Evolutionary conservation across 169 alveolate species (phyloP), one percentile per base, ranked within the genome.

Genomic region (Cystoisospora suis): DNA sequence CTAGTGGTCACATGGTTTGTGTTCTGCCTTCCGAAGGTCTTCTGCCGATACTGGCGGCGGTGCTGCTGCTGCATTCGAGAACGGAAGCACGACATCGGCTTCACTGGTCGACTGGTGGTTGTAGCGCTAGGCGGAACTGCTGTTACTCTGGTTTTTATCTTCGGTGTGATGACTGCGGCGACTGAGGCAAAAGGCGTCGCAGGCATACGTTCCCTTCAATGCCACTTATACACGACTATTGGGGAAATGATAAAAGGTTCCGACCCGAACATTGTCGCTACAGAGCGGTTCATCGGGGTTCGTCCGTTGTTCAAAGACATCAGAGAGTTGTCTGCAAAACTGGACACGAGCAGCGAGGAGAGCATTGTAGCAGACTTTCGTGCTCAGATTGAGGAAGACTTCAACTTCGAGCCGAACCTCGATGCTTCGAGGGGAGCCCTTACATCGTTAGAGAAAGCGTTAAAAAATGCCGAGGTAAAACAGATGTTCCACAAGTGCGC

Each of bases 1-100:
- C 56, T 72, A 56, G 45, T 72, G 59, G n/a, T 38, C 15, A 17
- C 44, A 3, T 72, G 83, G 83, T 34, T 72, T 5, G 38, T 72
- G 40, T 38, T 36, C 83, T 72, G 83, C 58, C 27, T 42, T 6
- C 83, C 83, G 4, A 72, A 72, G 56, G 56, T 72, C 32, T 72
- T 23, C 83, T 72, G 83, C n/a, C 83, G 83, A n/a, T 72, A 38
- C 34, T 72, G 27, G 15, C 83, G 83, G 23, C 17, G 32, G 47
- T 42, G 47, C 9, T 72, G 83, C 56, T 72, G 47, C 83, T 72
- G 83, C 56, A 72, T 72, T 34, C 83, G 58, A 2, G 83, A 72
- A 38, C 53, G 45, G 15, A 40, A 3, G 58, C 83, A 72, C 83
- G 15, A 72, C 38, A 15, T 72, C 27, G 83, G 83, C 6, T 72